Percentiles rank a stretch among this genome's conserved stretches.
phyloP scores from a whole-genome alignment of 108 stramenopile genomes.

The Skeletonema tropicum region DNA sequence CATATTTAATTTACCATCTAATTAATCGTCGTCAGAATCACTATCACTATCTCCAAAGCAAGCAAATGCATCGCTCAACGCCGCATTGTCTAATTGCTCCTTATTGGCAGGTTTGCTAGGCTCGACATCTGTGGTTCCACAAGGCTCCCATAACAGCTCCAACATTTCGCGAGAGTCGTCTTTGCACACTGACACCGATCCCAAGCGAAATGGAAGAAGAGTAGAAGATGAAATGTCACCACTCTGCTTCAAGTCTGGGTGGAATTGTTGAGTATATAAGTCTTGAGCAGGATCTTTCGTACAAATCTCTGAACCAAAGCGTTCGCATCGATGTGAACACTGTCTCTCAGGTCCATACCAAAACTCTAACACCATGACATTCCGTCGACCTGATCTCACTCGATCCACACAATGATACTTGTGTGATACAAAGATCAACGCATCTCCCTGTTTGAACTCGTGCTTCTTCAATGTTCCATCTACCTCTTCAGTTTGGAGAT shows the following conservation, averaged over 20 bases:
- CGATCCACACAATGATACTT: conserved; percentile 27
- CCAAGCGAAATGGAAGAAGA: conserved; percentile 30
- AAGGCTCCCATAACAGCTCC: conserved; percentile 33
- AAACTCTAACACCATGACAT: conserved; percentile 43
- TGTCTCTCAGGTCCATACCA: conserved; percentile 38
- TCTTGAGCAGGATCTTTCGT: conserved; percentile 21
- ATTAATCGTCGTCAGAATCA: conserved; percentile 21
- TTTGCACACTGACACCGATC: conserved; percentile 19
- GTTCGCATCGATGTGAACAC: conserved; percentile 35
- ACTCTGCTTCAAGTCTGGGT: conserved; percentile 1
- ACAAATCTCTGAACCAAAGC: conserved; percentile 32
- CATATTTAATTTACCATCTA: too few relatives aligned
- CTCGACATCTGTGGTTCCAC: conserved; percentile 4
- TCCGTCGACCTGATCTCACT: conserved; percentile 26
- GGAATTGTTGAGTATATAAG: conserved; percentile 10
- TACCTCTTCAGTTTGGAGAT: conserved; percentile 22
- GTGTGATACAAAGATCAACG: conserved; percentile 33
- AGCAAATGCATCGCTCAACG: conserved; percentile 21
- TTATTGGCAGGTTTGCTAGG: not conserved
- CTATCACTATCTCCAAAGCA: conserved; percentile 23
- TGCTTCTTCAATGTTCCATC: conserved; percentile 28
- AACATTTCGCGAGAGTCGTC: conserved; percentile 13
- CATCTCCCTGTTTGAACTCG: conserved; percentile 31
- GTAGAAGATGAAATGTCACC: conserved; percentile 1
- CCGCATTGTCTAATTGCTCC: not conserved